Base-by-base conservation (phyloP, 1,139 yeast genomes). In the Candida dubliniensis region DNA sequence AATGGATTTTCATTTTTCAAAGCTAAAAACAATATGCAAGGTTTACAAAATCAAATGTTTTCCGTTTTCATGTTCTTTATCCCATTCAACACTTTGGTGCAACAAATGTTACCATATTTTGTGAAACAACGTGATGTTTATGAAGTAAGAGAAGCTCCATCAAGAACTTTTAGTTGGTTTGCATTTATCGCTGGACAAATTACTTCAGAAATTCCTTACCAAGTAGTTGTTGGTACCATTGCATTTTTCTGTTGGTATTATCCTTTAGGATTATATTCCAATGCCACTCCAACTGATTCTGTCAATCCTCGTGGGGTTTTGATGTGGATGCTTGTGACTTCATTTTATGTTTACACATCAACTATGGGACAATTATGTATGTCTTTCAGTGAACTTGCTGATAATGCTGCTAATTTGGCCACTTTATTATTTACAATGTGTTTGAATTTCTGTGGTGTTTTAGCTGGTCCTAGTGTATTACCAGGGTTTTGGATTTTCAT, bases 191-290 rank as follows among this genome's bases (percentile, higher is more conserved):
- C 74, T 32, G 80, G 87, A 26, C 91, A 87, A 64, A 71, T 88
- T 39, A 63, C 82, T 13, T 82, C 79, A 30, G 96, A 89, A 60
- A 61, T 87, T 33, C 96, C 96, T 29, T 86, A 87, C 84, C 86
- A 85, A 58, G 53, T 81, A 12, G 48, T 81, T 3, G 71, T 77
- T 46, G 90, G 90, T 50, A 82, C 90, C 1, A 23, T 85, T 6
- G 74, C 84, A 4, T 89, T 74, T 67, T 78, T 87, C 59, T 77
- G 84, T 48, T 87, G 87, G 82, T 89, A 87, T 64, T 89, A 86
- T 59, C 95, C 96, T 6, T 79, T 87, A 50, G 96, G 95, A 1
- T 68, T 82, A 44, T 79, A 82, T 56, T 45, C 55, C 7, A 84
- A 83, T 60, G 86, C 89, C 6, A 63, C 61, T 6, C 57, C 62